These are phyloP conservation scores for Fraxinus xanthoxyloides DNA, from an alignment of 305 asterid species.

Conservation along the genomic window DNA sequence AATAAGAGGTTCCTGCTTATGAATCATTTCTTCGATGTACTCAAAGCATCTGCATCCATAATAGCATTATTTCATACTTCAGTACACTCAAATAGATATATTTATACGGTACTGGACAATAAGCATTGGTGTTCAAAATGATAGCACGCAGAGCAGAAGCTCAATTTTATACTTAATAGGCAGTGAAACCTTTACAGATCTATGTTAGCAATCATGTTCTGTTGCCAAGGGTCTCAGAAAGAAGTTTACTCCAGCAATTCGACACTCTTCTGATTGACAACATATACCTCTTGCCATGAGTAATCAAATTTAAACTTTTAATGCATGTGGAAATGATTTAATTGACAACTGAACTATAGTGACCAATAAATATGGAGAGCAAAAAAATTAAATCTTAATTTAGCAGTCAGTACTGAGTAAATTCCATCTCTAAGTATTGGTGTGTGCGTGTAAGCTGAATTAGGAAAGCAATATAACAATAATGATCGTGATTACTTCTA, in stretches of 20 bases:
- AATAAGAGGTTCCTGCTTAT: constrained; percentile 85
- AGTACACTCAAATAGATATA: not conserved
- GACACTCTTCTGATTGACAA: not conserved
- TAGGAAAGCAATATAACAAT: not conserved
- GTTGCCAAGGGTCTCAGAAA: not conserved
- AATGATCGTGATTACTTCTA: not conserved
- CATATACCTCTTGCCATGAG: not conserved
- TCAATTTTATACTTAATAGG: constrained; percentile 1
- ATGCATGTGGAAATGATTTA: not conserved
- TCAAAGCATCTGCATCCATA: constrained; percentile 76
- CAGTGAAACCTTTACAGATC: not conserved
- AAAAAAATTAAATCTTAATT: not conserved
- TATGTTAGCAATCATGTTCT: not conserved
- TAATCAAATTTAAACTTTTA: not conserved
- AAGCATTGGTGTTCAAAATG: constrained; percentile 5
- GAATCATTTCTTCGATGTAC: constrained; percentile 90
- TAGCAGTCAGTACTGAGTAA: not conserved
- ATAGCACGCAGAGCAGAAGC: not conserved
- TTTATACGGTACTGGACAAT: not conserved
- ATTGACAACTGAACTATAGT: not conserved
- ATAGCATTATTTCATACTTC: constrained; percentile 22
- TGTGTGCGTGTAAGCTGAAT: not conserved
- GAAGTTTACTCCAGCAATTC: not conserved
- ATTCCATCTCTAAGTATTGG: not conserved
- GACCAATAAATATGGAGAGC: constrained; percentile 4